Percentiles rank a stretch among this genome's conserved stretches.
Conservation (phyloP, 78 protist genomes). For the Emiliania huxleyi region DNA sequence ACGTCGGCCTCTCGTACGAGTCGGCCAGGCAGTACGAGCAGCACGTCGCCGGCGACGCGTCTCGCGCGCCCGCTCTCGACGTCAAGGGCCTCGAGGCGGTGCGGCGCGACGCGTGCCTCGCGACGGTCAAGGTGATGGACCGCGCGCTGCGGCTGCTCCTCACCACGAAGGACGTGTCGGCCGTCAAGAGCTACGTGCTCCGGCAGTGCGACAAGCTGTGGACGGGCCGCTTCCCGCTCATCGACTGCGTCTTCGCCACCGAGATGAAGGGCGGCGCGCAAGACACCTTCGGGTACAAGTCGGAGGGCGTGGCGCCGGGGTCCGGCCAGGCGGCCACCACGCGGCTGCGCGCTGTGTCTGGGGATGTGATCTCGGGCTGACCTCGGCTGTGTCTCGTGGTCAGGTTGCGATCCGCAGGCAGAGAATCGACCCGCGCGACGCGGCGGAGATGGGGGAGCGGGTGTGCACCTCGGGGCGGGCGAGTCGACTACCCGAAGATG, state of each 20-base stretch:
- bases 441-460: not conserved
- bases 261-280: conserved; percentile 80
- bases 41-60: not conserved
- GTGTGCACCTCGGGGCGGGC: too few relatives aligned
- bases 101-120: conserved; percentile 85
- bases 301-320: too few relatives aligned
- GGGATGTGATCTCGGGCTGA: too few relatives aligned
- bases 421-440: not conserved
- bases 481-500: too few relatives aligned
- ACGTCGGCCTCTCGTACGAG: conserved; percentile 32
- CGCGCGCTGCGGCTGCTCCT: conserved; percentile 61
- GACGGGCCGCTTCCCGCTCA: conserved; percentile 44
- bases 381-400: too few relatives aligned
- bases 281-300: conserved; percentile 29
- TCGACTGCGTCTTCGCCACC: conserved; percentile 81
- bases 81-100: conserved; percentile 96
- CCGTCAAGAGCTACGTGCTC: conserved; percentile 62
- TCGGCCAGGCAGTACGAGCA: not conserved
- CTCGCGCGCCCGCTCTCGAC: conserved; percentile 51
- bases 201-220: conserved; percentile 63
- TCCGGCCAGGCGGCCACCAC: too few relatives aligned
- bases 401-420: not conserved
- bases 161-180: conserved; percentile 66
- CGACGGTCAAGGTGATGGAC: conserved; percentile 21
- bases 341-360: too few relatives aligned